Evolutionary conservation across 129 eudicot genomes (phyloP).

Genomic region (Flaveria sonorensis): DNA sequence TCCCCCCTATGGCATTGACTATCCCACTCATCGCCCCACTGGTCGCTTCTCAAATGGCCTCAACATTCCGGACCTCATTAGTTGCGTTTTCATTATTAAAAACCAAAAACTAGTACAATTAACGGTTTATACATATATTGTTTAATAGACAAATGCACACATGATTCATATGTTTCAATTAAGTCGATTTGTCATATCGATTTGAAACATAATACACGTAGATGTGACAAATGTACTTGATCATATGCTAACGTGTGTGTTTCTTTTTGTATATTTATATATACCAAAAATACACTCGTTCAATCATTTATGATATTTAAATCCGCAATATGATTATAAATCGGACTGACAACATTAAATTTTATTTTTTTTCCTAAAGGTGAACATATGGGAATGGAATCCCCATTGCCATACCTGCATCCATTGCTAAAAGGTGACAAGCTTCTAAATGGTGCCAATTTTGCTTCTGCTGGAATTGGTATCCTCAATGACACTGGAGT

Average conservation of each 20-base stretch:
- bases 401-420: slow-evolving; percentile 47
- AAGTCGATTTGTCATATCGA: no score
- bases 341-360: background rate
- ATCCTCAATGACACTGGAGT: slow-evolving; percentile 50
- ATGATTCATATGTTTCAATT: no score
- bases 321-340: background rate
- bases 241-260: no score
- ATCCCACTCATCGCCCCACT: slow-evolving; percentile 60
- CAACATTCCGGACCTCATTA: slow-evolving; percentile 62
- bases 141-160: no score
- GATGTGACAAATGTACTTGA: no score
- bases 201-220: no score
- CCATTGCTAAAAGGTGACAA: slow-evolving; percentile 43
- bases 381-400: slow-evolving; percentile 40
- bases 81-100: slow-evolving; percentile 26
- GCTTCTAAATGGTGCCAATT: slow-evolving; percentile 53
- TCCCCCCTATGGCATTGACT: slow-evolving; percentile 71
- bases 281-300: background rate
- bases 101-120: no score
- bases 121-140: no score
- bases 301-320: background rate
- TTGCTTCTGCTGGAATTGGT: slow-evolving; percentile 57
- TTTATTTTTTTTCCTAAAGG: slow-evolving; percentile 22
- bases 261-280: no score
- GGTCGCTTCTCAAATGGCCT: slow-evolving; percentile 69